These are phyloP conservation scores for Amanita exitialis DNA, from an alignment of 768 basidiomycete species.

Conservation along the genomic window DNA sequence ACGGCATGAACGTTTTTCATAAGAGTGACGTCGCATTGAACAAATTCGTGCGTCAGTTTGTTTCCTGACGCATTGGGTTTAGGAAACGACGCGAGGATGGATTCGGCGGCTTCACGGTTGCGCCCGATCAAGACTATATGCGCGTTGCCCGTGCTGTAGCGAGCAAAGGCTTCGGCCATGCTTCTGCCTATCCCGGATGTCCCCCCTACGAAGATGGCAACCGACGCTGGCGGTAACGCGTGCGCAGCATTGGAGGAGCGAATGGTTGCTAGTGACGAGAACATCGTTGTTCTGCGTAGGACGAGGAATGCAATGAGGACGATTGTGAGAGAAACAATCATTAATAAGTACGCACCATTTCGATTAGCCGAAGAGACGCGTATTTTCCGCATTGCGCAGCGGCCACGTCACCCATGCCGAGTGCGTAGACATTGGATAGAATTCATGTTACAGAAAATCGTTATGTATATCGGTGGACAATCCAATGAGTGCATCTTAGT, in stretches of 20 bases:
- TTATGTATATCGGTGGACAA: too few species aligned
- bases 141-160: conserved; percentile 36
- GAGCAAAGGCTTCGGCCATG: conserved; percentile 34
- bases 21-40: conserved; percentile 41
- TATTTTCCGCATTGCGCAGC: neutral
- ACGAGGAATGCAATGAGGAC: neutral
- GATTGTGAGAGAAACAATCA: neutral
- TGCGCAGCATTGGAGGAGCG: neutral
- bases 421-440: too few species aligned
- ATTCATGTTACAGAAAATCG: too few species aligned
- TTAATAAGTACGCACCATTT: neutral
- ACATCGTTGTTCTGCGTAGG: neutral
- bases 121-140: conserved; percentile 45
- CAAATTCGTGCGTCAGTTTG: conserved; percentile 29
- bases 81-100: conserved; percentile 33
- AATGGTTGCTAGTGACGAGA: neutral
- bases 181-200: conserved; percentile 40
- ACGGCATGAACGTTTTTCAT: conserved; percentile 39
- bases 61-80: conserved; percentile 10
- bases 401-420: neutral
- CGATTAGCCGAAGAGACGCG: neutral
- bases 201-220: conserved; percentile 33
- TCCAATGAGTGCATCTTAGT: too few species aligned
- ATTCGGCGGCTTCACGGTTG: conserved; percentile 36
- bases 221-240: neutral